Evolutionary conservation across 1,139 yeast genomes (phyloP), one percentile per base, ranked within the genome.

Genomic region (Candida sojae): DNA sequence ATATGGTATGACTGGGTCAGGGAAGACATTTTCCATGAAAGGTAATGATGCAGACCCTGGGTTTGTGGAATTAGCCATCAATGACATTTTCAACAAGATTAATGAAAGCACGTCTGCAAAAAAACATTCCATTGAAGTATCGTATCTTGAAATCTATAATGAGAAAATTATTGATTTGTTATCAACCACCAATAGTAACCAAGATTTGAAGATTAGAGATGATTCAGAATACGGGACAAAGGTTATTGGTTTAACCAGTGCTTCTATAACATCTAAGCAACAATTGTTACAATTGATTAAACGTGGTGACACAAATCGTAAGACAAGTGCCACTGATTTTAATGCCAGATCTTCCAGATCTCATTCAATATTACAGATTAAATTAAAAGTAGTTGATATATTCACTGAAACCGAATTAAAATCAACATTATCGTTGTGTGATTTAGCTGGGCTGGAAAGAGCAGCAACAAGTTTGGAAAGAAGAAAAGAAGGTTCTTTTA

Each of bases 1-100:
- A 2, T 90, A 91, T 61, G 96, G 97, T 44, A 88, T 88, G 92
- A 90, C 98, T 0, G 98, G 98, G 0, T 89, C 97, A 1, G 98
- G 98, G 31, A 92, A 92, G 64, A 92, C 98, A 0, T 87, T 82
- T 61, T 86, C 96, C 2, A 90, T 92, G 97, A 87, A 87, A 54
- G 97, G 97, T 32, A 72, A 78, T 10, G 73, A 69, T 0, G 56
- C 62, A 1, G 90, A 88, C 56, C 86, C 88, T 0, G 97, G 97
- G 26, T 79, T 91, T 49, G 89, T 91, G 39, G 86, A 88, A 25
- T 71, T 85, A 38, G 87, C 96, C 0, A 84, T 87, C 4, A 75
- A 78, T 51, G 84, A 86, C 46, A 77, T 91, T 6, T 91, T 86
- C 59, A 69, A 71, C 12, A 74, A 73, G 49, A 73, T 86, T 12